Percentiles rank a stretch among this genome's conserved stretches.
Evolutionary conservation across 495 filamentous ascomycete species (phyloP).

Genomic region (Annulohypoxylon stygium): DNA sequence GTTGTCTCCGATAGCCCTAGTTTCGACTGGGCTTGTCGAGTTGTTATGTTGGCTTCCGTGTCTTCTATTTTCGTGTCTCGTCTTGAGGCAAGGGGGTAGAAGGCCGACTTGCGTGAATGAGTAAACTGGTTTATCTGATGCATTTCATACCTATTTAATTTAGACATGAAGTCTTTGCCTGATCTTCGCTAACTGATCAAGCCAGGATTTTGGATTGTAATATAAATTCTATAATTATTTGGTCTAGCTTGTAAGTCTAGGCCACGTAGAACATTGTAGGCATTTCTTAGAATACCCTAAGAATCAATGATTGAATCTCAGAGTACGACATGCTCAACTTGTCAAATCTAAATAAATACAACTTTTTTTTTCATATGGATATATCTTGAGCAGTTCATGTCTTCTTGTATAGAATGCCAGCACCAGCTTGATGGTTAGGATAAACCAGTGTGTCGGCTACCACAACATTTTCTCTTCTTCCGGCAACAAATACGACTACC

Average conservation of each 20-base stretch:
- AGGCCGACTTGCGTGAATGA: conserved; percentile 63
- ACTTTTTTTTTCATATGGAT: neutral
- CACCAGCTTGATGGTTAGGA: conserved; percentile 76
- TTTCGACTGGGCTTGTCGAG: conserved; percentile 44
- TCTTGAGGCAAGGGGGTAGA: conserved; percentile 57
- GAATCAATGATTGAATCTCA: conserved; percentile 1
- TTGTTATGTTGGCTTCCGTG: conserved; percentile 64
- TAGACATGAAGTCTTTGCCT: neutral
- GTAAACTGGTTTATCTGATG: conserved; percentile 65
- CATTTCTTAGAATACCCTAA: conserved; percentile 3
- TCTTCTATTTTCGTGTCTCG: conserved; percentile 52
- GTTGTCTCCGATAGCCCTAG: conserved; percentile 58
- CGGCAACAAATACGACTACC: conserved; percentile 90
- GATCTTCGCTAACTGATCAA: conserved; percentile 23
- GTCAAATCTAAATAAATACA: conserved; percentile 28
- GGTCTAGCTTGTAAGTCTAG: neutral
- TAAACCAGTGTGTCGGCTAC: conserved; percentile 92
- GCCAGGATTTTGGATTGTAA: neutral
- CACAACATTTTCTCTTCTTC: conserved; percentile 93
- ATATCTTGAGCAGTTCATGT: conserved; percentile 18
- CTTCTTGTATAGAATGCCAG: conserved; percentile 54
- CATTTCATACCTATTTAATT: neutral
- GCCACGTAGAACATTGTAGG: neutral
- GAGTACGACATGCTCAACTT: neutral
- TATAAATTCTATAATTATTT: neutral